Percentiles rank a stretch among this genome's conserved stretches.
These are phyloP conservation scores for Boletus sp. DNA, from an alignment of 768 basidiomycete species.

Conservation along the genomic window DNA sequence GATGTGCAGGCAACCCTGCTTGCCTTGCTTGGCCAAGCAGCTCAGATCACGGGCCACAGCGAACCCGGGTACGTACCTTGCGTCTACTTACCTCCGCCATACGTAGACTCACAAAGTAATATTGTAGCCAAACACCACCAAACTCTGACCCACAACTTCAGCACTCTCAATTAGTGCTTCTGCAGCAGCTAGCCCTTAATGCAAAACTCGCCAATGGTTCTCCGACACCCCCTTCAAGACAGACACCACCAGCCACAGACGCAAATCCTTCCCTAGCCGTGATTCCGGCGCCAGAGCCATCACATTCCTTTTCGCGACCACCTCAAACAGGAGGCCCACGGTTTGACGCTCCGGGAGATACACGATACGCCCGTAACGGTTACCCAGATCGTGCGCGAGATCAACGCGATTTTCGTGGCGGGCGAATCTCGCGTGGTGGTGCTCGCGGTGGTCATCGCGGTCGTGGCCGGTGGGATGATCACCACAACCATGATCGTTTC, in stretches of 20 bases:
- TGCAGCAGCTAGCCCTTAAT: conserved; percentile 75
- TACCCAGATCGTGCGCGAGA: conserved; percentile 44
- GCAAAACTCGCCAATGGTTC: conserved; percentile 42
- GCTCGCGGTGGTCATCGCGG: conserved; percentile 55
- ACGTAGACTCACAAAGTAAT: conserved; percentile 1
- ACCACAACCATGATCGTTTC: conserved; percentile 40
- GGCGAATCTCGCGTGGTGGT: conserved; percentile 52
- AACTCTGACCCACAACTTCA: conserved; percentile 50
- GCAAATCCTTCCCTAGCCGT: neutral
- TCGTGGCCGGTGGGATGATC: conserved; percentile 67
- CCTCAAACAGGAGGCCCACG: conserved; percentile 17
- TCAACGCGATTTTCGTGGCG: conserved; percentile 49
- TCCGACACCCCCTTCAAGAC: conserved; percentile 20
- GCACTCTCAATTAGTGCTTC: conserved; percentile 60
- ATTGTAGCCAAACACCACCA: conserved; percentile 59
- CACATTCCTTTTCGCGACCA: conserved; percentile 5
- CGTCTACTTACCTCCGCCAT: neutral
- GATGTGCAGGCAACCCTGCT: conserved; percentile 64
- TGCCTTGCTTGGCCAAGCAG: conserved; percentile 69
- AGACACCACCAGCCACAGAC: conserved; percentile 29
- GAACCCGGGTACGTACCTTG: conserved; percentile 37
- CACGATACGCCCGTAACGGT: conserved; percentile 33
- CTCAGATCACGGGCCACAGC: conserved; percentile 39
- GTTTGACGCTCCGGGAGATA: conserved; percentile 37
- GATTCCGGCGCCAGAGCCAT: conserved; percentile 22